Percentiles rank a stretch among this genome's conserved stretches.
phyloP scores from a whole-genome alignment of 2,329 filamentous ascomycete genomes.

The Colletotrichum lupini region DNA sequence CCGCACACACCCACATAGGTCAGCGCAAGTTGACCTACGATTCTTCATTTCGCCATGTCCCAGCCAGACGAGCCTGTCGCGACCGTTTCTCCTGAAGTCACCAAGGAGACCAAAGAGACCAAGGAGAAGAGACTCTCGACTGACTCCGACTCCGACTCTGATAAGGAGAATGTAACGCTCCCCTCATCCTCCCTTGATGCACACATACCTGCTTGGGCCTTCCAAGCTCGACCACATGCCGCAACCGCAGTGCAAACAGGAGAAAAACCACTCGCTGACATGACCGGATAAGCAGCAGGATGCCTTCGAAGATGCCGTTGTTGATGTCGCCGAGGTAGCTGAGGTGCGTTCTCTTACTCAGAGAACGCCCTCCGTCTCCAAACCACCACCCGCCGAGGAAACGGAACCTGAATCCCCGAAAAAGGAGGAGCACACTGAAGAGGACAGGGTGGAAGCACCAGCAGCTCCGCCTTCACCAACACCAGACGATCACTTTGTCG shows the following conservation, averaged over 20 bases:
- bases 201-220: neutral
- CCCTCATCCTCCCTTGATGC: constrained; percentile 28
- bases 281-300: constrained; percentile 60
- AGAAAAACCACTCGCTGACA: constrained; percentile 11
- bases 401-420: constrained; percentile 34
- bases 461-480: constrained; percentile 20
- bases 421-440: constrained; percentile 43
- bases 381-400: constrained; percentile 41
- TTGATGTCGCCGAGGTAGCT: constrained; percentile 61
- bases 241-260: neutral
- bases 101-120: constrained; percentile 35
- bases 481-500: constrained; percentile 26
- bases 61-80: constrained; percentile 45
- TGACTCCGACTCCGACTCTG: constrained; percentile 28
- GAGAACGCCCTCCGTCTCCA: constrained; percentile 52
- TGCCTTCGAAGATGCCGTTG: constrained; percentile 85
- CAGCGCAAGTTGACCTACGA: constrained; percentile 19
- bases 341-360: constrained; percentile 74
- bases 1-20: constrained; percentile 8
- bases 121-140: constrained; percentile 35
- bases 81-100: constrained; percentile 24
- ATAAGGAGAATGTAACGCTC: constrained; percentile 36
- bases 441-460: constrained; percentile 36
- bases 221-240: neutral
- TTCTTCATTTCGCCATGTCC: constrained; percentile 44